These are phyloP conservation scores for Circinella umbellata DNA, from an alignment of 371 early-diverging fungal genomes.

Conservation along the genomic window DNA sequence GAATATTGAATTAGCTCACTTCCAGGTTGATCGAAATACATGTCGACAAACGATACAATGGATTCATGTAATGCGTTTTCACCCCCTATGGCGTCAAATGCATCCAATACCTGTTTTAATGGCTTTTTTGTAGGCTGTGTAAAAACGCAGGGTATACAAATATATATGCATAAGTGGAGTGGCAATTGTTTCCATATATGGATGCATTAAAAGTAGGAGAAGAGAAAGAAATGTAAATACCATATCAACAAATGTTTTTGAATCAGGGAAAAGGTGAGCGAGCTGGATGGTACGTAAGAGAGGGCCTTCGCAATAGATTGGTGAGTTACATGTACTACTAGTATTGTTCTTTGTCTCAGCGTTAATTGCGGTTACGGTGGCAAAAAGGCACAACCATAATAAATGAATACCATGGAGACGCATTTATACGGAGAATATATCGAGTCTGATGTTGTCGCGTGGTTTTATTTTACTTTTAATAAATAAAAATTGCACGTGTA, in stretches of 20 bases:
- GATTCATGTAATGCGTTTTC: constrained; percentile 44
- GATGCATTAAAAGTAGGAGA: too few species aligned
- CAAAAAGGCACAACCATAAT: constrained; percentile 7
- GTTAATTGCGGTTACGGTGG: background rate
- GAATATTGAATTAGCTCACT: constrained; percentile 13
- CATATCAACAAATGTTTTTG: constrained; percentile 76
- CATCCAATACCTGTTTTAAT: constrained; percentile 51
- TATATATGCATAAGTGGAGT: background rate
- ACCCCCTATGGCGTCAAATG: constrained; percentile 58
- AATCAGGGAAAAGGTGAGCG: constrained; percentile 65
- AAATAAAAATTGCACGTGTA: too few species aligned
- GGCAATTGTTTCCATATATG: too few species aligned
- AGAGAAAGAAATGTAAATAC: constrained; percentile 19
- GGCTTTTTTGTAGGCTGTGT: constrained; percentile 65
- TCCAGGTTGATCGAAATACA: constrained; percentile 56
- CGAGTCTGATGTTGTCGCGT: too few species aligned
- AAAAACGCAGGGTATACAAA: background rate
- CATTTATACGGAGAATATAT: background rate
- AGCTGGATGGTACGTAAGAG: constrained; percentile 67
- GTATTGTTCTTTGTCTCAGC: background rate
- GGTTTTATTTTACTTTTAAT: too few species aligned
- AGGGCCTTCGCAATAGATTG: constrained; percentile 72
- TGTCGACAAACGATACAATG: constrained; percentile 58
- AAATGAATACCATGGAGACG: background rate
- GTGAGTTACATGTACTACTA: constrained; percentile 57